Base-by-base conservation (phyloP, 1,284 basidiomycete species). In the Malassezia sp. region DNA sequence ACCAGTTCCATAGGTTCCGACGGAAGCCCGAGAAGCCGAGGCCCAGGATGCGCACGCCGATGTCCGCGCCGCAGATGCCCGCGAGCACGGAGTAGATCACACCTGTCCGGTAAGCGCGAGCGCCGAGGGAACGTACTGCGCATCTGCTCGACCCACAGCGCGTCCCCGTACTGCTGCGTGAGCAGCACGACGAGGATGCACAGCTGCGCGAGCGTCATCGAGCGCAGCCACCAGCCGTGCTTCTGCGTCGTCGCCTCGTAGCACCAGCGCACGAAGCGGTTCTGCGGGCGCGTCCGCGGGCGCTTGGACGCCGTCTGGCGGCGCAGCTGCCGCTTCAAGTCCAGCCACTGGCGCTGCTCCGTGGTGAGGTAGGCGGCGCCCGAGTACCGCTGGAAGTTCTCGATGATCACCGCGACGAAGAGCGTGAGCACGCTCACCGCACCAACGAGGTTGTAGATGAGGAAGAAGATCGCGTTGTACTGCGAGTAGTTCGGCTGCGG, bases 291-390 rank as follows among this genome's bases (percentile, higher is more conserved):
- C 10, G 55, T 70, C 50, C 79, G 77, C 0, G 88, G 87, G 32
- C 85, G 75, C 61, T 83, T 84, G 0, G 87, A 85, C 0, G 91
- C 90, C 26, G 79, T 77, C 64, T 96, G 89, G 20, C 87, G 81
- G 46, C 77, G 80, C 70, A 97, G 84, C 36, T 91, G 76, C 64
- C 88, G 87, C 57, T 85, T 80, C 17, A 97, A 72, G 70, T 96
- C 88, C 46, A 90, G 84, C 91, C 91, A 97, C 70, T 90, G 87
- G 46, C 84, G 75, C 68, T 96, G 91, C n/a, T 86, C 78, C 42
- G 82, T 79, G 0, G 89, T 96, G 36, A 64, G 56, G 49, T 53
- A 70, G 85, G 74, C 47, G 84, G 80, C 4, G 83, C 88, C 27
- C 79, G 79, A 24, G 85, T 90, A 62, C 80, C 82, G 17, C 81